Conservation (phyloP, 2,329 filamentous ascomycete species). For the Colletotrichum falcatum region DNA sequence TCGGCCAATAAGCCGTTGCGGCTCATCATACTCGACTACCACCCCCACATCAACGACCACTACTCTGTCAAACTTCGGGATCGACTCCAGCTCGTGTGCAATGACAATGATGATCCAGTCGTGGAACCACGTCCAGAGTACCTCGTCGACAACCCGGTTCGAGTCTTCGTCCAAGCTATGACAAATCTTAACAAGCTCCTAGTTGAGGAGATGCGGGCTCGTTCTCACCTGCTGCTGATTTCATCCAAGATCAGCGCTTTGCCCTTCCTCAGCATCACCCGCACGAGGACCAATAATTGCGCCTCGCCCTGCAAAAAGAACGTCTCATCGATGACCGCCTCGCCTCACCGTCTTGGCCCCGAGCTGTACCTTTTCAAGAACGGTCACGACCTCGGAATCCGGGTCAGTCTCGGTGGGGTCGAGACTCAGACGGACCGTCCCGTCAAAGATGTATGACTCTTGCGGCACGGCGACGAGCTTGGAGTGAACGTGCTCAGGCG, state of each 20-base stretch:
- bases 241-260: slow-evolving; percentile 58
- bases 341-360: slow-evolving; percentile 54
- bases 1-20: background rate
- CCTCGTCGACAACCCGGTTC: slow-evolving; percentile 35
- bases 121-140: slow-evolving; percentile 41
- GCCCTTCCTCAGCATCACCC: slow-evolving; percentile 55
- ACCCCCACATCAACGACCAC: slow-evolving; percentile 62
- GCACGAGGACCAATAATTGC: slow-evolving; percentile 62
- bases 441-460: slow-evolving; percentile 62
- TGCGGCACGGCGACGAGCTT: slow-evolving; percentile 60
- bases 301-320: slow-evolving; percentile 59
- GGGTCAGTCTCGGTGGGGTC: slow-evolving; percentile 55
- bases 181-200: background rate
- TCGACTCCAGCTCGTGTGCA: slow-evolving; percentile 51
- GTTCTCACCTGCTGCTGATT: slow-evolving; percentile 52
- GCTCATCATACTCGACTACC: slow-evolving; percentile 54
- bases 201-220: background rate
- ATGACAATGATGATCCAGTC: slow-evolving; percentile 60
- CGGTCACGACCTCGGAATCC: slow-evolving; percentile 56
- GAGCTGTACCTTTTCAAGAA: slow-evolving; percentile 59
- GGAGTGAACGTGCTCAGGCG: slow-evolving; percentile 45
- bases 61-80: slow-evolving; percentile 62
- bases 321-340: slow-evolving; percentile 48
- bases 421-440: slow-evolving; percentile 60
- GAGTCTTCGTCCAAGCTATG: slow-evolving; percentile 42